A percentile compares a stretch with the other conserved stretches of the same genome.
phyloP scores from a whole-genome alignment of 2,329 filamentous ascomycete species.

The Talaromyces islandicus region DNA sequence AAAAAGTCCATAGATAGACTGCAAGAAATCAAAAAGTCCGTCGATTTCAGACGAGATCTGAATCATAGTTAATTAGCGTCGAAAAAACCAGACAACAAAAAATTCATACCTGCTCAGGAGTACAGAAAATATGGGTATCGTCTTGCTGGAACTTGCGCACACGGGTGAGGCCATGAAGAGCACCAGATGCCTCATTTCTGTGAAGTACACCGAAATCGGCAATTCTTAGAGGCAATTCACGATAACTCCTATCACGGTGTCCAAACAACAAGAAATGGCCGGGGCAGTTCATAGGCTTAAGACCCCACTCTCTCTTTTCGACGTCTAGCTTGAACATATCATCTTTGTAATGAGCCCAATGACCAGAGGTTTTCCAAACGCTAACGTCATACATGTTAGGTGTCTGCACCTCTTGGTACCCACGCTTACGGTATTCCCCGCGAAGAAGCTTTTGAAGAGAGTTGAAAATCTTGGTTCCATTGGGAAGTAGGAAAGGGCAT shows the following conservation, averaged over 20 bases:
- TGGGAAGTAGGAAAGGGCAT: constrained; percentile 84
- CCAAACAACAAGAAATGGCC: constrained; percentile 86
- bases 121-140: constrained; percentile 94
- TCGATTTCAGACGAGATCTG: constrained; percentile 68
- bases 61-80: background rate
- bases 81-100: background rate
- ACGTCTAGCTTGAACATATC: constrained; percentile 85
- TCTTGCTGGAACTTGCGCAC: constrained; percentile 95
- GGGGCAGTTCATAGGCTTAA: constrained; percentile 99
- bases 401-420: constrained; percentile 90
- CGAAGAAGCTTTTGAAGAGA: constrained; percentile 74
- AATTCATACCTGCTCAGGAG: constrained; percentile 59
- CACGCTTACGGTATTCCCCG: constrained; percentile 84
- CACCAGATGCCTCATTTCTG: constrained; percentile 90
- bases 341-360: constrained; percentile 90
- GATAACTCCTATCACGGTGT: constrained; percentile 77
- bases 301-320: constrained; percentile 76
- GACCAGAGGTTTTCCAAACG: constrained; percentile 90
- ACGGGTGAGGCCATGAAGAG: constrained; percentile 81
- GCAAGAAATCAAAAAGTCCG: constrained; percentile 80
- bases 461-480: constrained; percentile 91
- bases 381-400: constrained; percentile 95
- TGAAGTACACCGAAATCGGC: constrained; percentile 95
- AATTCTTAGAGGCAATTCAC: constrained; percentile 83
- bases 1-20: constrained; percentile 71